Base-by-base conservation (phyloP, 2,329 filamentous ascomycete species). In the Exophiala sp. region DNA sequence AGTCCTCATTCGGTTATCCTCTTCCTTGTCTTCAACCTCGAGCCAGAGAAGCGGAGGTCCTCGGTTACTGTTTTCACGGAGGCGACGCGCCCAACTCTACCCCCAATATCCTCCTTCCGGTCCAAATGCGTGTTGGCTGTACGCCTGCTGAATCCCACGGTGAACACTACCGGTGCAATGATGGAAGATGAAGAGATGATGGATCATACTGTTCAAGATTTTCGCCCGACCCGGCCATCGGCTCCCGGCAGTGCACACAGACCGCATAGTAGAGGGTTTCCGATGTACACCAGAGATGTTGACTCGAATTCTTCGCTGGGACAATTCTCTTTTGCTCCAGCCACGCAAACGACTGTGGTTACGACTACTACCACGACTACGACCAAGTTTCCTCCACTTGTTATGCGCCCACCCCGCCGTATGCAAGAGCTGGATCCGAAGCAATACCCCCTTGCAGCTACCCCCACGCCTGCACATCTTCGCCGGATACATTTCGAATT, bases 351-450 rank as follows among this genome's bases (percentile, higher is more conserved):
- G 9, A 83, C 80, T 0, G 76, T 82, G 9, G 81, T 95, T 55
- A 95, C 90, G 1, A 96, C 91, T 0, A 96, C 90, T 0, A 96
- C 89, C 0, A 95, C 88, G 0, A 94, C 90, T 1, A 87, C 83
- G 67, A 76, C 88, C 69, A 68, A 74, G 13, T 94, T 93, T 59
- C 90, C 91, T 40, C 88, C 88, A n/a, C 74, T 96, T 50, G 75
- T 87, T 48, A 81, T 95, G 59, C 82, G 81, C 58, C 80, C 86
- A 52, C 85, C 88, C 19, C 80, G 80, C 46, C 79, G 82, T 44
- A 76, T 89, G 27, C 74, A 79, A 52, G 78, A 83, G 46, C 80
- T 95, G 50, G 89, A 97, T 67, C 77, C 85, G 11, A 95, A 94
- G 66, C 82, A 93, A 61, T 98, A 95, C 66, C 93, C 93, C 32